A percentile compares a stretch with the other conserved stretches of the same genome.
These are phyloP conservation scores for Oidiodendron maius DNA, from an alignment of 495 filamentous ascomycete genomes.

Conservation along the genomic window DNA sequence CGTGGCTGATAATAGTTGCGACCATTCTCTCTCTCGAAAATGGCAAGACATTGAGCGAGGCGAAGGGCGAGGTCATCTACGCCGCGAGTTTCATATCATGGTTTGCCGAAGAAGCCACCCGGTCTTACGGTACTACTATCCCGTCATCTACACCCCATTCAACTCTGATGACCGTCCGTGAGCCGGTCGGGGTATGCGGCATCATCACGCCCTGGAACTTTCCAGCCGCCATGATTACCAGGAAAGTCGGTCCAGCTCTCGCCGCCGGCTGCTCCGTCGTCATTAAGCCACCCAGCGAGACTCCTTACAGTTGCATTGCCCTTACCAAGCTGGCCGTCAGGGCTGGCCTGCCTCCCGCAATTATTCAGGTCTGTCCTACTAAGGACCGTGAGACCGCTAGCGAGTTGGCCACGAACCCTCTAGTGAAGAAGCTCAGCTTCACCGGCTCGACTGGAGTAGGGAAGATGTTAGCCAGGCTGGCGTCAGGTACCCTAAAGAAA, in stretches of 20 bases:
- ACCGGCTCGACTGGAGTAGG: conserved; percentile 79
- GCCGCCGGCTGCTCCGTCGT: conserved; percentile 54
- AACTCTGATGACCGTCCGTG: conserved; percentile 21
- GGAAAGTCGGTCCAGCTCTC: conserved; percentile 31
- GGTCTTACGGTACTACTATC: conserved; percentile 53
- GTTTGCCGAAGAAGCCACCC: conserved; percentile 54
- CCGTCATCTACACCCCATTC: conserved; percentile 10
- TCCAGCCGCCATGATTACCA: conserved; percentile 34
- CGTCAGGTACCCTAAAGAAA: conserved; percentile 71
- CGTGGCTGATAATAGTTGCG: neutral
- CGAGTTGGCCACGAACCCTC: conserved; percentile 42
- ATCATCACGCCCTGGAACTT: conserved; percentile 37
- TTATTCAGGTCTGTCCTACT: conserved; percentile 50
- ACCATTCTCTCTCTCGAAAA: conserved; percentile 50
- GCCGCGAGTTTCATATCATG: conserved; percentile 53
- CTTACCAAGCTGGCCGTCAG: conserved; percentile 47
- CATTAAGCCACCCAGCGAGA: conserved; percentile 58
- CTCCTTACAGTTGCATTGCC: conserved; percentile 46
- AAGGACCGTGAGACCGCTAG: conserved; percentile 55
- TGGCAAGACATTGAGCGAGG: conserved; percentile 49
- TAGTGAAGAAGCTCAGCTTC: conserved; percentile 76
- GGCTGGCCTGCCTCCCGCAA: conserved; percentile 51
- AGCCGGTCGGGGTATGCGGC: conserved; percentile 33
- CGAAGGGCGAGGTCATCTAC: conserved; percentile 48
- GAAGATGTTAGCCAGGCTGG: conserved; percentile 76